phyloP scores from a whole-genome alignment of 805 yeast genomes.

The Candida takata region DNA sequence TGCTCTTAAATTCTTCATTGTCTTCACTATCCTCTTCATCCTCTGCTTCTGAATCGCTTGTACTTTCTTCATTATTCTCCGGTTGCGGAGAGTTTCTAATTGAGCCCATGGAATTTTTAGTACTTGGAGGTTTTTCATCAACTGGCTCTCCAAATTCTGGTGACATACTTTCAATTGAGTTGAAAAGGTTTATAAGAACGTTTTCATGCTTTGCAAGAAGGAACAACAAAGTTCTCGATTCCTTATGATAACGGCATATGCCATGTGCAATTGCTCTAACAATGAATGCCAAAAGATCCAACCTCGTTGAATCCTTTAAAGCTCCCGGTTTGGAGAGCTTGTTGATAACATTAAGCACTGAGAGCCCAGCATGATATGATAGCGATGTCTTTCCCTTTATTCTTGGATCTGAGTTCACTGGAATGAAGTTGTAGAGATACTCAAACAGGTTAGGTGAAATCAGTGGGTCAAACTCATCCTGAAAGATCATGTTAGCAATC shows the following conservation, averaged over 20 bases:
- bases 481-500: constrained; percentile 34
- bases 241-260: constrained; percentile 41
- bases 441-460: constrained; percentile 48
- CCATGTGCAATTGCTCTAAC: constrained; percentile 49
- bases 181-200: constrained; percentile 17
- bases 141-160: constrained; percentile 3
- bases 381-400: constrained; percentile 26
- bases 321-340: constrained; percentile 24
- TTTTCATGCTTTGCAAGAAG: constrained; percentile 35
- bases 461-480: constrained; percentile 27
- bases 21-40: constrained; percentile 10
- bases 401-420: constrained; percentile 29
- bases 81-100: constrained; percentile 1
- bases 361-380: constrained; percentile 43
- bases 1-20: constrained; percentile 26
- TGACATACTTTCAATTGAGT: constrained; percentile 3
- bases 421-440: constrained; percentile 54
- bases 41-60: constrained; percentile 3
- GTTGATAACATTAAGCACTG: constrained; percentile 35
- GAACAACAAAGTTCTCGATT: constrained; percentile 48
- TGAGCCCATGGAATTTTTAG: constrained; percentile 8
- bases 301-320: constrained; percentile 31
- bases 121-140: constrained; percentile 5
- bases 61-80: constrained; percentile 6
- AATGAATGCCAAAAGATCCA: constrained; percentile 54